These are phyloP conservation scores for Ramaria sp. DNA, from an alignment of 768 basidiomycete genomes.

Conservation along the genomic window DNA sequence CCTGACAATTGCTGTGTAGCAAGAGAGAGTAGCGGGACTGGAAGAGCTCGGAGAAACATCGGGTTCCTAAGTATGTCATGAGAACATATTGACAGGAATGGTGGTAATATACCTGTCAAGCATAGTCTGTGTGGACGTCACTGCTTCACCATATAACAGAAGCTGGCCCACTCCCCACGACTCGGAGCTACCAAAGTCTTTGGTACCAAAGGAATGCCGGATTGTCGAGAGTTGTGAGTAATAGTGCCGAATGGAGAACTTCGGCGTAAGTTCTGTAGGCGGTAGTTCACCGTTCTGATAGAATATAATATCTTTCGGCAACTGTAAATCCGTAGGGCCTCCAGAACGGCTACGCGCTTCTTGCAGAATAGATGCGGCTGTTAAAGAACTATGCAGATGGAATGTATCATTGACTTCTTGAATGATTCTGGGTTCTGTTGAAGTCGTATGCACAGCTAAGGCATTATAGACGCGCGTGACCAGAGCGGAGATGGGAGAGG, in stretches of 20 bases:
- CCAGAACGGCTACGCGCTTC: conserved; percentile 13
- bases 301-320: conserved; percentile 43
- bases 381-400: conserved; percentile 34
- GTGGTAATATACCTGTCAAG: conserved; percentile 64
- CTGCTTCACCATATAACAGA: conserved; percentile 76
- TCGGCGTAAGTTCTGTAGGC: conserved; percentile 43
- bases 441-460: conserved; percentile 20
- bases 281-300: conserved; percentile 40
- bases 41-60: conserved; percentile 52
- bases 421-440: conserved; percentile 27
- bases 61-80: conserved; percentile 52
- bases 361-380: conserved; percentile 22
- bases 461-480: conserved; percentile 29
- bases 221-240: conserved; percentile 1
- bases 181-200: background rate
- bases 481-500: conserved; percentile 32
- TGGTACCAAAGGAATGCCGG: background rate
- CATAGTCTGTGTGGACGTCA: conserved; percentile 93
- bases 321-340: conserved; percentile 1
- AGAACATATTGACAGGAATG: background rate
- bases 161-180: conserved; percentile 54
- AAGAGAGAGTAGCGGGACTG: conserved; percentile 69
- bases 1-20: conserved; percentile 84
- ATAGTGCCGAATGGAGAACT: conserved; percentile 8
- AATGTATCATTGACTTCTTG: conserved; percentile 67